Percentiles rank a stretch among this genome's conserved stretches.
Conservation (phyloP, 2,329 filamentous ascomycete species). For the Daldinia sp. region DNA sequence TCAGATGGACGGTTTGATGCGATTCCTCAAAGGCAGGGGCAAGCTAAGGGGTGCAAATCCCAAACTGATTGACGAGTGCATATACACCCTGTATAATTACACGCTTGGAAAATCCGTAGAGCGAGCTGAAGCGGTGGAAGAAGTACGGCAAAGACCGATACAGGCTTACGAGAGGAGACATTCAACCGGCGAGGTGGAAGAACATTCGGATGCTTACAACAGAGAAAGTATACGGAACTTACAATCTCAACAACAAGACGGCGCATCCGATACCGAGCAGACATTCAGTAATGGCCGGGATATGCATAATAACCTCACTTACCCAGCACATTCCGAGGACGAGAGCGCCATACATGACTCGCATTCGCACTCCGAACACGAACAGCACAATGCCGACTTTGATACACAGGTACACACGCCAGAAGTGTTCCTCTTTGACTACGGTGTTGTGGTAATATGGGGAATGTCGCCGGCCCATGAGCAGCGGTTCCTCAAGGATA, state of each 20-base stretch:
- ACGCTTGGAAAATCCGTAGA: conserved; percentile 52
- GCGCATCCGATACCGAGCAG: conserved; percentile 41
- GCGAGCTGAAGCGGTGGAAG: conserved; percentile 49
- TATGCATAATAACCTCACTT: conserved; percentile 49
- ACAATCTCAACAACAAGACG: conserved; percentile 49
- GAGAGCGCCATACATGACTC: conserved; percentile 49
- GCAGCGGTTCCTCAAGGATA: conserved; percentile 88
- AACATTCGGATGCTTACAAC: conserved; percentile 62
- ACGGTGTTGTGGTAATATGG: conserved; percentile 98
- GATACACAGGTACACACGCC: conserved; percentile 90
- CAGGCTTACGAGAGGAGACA: conserved; percentile 72
- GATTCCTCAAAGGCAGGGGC: conserved; percentile 85
- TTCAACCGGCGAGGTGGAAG: conserved; percentile 76
- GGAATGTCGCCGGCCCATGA: conserved; percentile 94
- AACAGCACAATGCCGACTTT: conserved; percentile 69
- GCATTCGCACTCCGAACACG: conserved; percentile 41
- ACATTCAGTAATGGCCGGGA: conserved; percentile 41
- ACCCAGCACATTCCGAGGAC: conserved; percentile 43
- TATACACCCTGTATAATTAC: conserved; percentile 94
- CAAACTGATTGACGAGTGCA: conserved; percentile 96
- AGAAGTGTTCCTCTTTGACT: conserved; percentile 95
- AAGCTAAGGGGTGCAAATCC: conserved; percentile 82
- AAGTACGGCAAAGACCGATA: conserved; percentile 49
- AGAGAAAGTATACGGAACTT: conserved; percentile 72
- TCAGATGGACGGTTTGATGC: conserved; percentile 86